Percentiles rank a stretch among this genome's conserved stretches.
Conservation (phyloP, 139 green algal genomes). For the Tetradesmus obliquus region DNA sequence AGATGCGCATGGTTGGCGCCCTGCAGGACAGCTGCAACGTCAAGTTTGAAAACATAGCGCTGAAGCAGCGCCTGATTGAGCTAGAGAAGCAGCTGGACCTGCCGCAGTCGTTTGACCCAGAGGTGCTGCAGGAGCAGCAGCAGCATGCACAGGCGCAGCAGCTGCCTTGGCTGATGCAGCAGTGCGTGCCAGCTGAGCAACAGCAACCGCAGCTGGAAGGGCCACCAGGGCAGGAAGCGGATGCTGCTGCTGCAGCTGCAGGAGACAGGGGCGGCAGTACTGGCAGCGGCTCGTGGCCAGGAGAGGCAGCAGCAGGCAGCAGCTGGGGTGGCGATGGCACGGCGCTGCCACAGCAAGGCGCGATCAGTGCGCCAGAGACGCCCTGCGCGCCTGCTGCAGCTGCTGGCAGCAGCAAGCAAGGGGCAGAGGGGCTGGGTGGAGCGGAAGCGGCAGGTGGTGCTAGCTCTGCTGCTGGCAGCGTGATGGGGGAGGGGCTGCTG, state of each 20-base stretch:
- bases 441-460: background rate
- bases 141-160: background rate
- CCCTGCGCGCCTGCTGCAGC: background rate
- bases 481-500: background rate
- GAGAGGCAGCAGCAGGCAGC: background rate
- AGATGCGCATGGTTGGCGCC: slow-evolving; percentile 3
- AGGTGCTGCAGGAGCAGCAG: slow-evolving; percentile 35
- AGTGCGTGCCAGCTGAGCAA: background rate
- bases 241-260: background rate
- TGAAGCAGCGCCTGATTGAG: slow-evolving; percentile 46
- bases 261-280: background rate
- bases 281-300: background rate
- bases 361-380: background rate
- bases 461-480: background rate
- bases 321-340: background rate
- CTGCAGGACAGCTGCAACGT: background rate
- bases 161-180: background rate
- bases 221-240: background rate
- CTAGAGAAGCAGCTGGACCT: slow-evolving; percentile 43
- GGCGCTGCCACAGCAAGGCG: background rate
- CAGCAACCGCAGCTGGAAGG: background rate
- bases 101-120: background rate
- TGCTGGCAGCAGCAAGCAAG: background rate
- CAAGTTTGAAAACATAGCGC: slow-evolving; percentile 32
- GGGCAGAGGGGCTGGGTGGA: background rate